Percentiles rank a stretch among this genome's conserved stretches.
Conservation (phyloP, 495 filamentous ascomycete genomes). For the Aspergillus bridgeri region DNA sequence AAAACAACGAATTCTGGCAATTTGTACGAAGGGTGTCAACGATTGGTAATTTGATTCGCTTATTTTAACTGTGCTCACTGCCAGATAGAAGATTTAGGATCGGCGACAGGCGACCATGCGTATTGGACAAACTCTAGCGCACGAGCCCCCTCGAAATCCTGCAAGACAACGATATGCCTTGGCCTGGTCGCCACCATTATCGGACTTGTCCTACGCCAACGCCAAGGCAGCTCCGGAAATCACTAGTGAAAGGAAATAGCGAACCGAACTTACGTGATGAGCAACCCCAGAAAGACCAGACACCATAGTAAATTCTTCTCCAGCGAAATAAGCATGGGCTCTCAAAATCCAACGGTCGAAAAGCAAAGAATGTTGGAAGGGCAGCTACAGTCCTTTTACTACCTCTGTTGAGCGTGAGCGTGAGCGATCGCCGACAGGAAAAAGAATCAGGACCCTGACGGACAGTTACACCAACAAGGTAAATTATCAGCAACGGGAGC, state of each 20-base stretch:
- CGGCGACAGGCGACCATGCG: background rate
- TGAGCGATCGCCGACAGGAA: background rate
- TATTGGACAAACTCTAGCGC: background rate
- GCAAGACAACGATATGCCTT: background rate
- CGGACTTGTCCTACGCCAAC: too few relatives aligned
- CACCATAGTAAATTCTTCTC: background rate
- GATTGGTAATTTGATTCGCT: background rate
- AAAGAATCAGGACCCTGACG: too few relatives aligned
- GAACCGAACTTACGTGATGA: background rate
- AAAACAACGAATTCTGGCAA: background rate
- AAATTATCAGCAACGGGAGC: too few relatives aligned
- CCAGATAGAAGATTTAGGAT: background rate
- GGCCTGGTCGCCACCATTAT: background rate
- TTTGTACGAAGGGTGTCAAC: background rate
- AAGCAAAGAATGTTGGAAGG: background rate
- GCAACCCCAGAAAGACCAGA: background rate
- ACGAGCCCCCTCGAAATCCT: background rate
- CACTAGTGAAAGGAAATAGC: too few relatives aligned
- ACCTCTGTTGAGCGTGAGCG: background rate
- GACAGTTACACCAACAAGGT: too few relatives aligned
- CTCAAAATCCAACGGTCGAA: too few relatives aligned
- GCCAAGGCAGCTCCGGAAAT: too few relatives aligned
- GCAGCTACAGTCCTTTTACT: background rate
- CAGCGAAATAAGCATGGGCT: background rate
- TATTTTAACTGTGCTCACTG: background rate